Evolutionary conservation across 176 grass and related monocot genomes (phyloP).

Genomic region (Themeda triandra): DNA sequence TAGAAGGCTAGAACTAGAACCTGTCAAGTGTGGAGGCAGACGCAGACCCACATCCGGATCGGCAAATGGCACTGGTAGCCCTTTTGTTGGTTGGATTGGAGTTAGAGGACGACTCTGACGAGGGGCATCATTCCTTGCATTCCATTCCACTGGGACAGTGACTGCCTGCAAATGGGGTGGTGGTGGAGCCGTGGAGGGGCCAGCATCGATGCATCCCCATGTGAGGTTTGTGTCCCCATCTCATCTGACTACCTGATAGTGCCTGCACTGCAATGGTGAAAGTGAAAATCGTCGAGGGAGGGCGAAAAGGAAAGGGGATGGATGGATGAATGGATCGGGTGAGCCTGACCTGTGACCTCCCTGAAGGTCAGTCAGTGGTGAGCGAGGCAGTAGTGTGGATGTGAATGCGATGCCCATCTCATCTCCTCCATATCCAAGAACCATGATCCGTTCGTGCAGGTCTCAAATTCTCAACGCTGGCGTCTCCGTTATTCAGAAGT

Average conservation of each 20-base stretch:
- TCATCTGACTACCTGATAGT: background rate
- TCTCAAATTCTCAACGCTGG: background rate
- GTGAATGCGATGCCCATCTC: constrained; percentile 4
- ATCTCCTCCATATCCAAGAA: too few species aligned
- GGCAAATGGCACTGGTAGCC: background rate
- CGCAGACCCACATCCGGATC: background rate
- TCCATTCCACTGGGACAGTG: background rate
- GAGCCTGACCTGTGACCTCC: background rate
- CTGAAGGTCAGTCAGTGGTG: background rate
- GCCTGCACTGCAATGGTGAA: too few species aligned
- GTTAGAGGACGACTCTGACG: background rate
- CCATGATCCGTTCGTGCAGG: background rate
- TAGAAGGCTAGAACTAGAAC: background rate
- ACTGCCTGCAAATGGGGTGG: background rate
- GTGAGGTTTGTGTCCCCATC: constrained; percentile 40
- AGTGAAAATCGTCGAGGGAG: background rate
- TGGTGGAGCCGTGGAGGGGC: background rate
- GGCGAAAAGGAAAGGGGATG: too few species aligned
- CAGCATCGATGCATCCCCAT: constrained; percentile 26
- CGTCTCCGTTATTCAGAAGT: background rate
- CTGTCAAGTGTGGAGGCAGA: background rate
- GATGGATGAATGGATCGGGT: too few species aligned
- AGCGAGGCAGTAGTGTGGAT: background rate
- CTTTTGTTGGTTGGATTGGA: background rate
- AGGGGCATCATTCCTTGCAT: background rate